These are phyloP conservation scores for Lichtheimia ornata DNA, from an alignment of 371 early-diverging fungal species.

Conservation along the genomic window DNA sequence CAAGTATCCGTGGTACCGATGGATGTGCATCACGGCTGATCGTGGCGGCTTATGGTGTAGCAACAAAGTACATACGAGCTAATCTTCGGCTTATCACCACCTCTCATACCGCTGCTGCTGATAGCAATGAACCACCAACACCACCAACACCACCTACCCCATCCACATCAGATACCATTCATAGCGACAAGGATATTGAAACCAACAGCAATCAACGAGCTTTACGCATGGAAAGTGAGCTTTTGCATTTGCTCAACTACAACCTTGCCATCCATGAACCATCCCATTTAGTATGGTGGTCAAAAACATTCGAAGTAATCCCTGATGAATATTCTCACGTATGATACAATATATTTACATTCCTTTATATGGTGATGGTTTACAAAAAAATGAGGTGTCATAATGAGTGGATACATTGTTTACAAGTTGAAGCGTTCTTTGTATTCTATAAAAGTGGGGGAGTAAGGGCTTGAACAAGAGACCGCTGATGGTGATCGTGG, in stretches of 20 bases:
- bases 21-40: slow-evolving; percentile 9
- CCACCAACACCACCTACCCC: background rate
- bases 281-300: slow-evolving; percentile 9
- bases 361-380: background rate
- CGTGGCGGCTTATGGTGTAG: slow-evolving; percentile 11
- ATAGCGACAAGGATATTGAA: background rate
- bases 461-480: background rate
- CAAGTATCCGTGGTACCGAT: background rate
- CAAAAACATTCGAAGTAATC: slow-evolving; percentile 4
- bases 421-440: slow-evolving; percentile 4
- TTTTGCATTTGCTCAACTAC: slow-evolving; percentile 16
- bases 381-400: background rate
- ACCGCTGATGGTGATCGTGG: background rate
- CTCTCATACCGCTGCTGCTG: background rate
- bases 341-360: too few species aligned
- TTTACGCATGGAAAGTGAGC: slow-evolving; percentile 15
- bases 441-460: slow-evolving; percentile 9
- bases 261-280: slow-evolving; percentile 8
- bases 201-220: slow-evolving; percentile 3
- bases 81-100: slow-evolving; percentile 4
- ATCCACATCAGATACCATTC: background rate
- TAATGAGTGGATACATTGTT: too few species aligned
- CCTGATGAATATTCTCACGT: too few species aligned
- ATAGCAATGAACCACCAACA: background rate
- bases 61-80: slow-evolving; percentile 10